Evolutionary conservation across 1,284 basidiomycete species (phyloP), one percentile per base, ranked within the genome.

Genomic region (Ganoderma boninense): DNA sequence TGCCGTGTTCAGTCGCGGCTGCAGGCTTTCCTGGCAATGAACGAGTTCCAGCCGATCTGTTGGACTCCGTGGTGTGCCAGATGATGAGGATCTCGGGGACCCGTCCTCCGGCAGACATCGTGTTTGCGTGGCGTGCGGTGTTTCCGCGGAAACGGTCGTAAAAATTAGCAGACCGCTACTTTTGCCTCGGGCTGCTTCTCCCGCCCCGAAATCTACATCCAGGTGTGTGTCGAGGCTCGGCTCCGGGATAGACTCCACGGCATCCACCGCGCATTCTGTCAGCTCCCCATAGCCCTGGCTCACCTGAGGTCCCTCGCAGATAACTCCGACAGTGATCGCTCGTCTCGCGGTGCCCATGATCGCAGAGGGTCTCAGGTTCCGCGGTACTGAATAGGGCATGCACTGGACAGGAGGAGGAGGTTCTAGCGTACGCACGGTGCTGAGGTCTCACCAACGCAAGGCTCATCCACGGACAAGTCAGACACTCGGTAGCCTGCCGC

Each of bases 381-480:
- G 61, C 65, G 69, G 57, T 66, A 70, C 67, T 74, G 54, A 70
- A 74, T 72, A 62, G 65, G 69, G 54, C 56, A 42, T 70, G 67
- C 65, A 66, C n/a, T n/a, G n/a, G n/a, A n/a, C n/a, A 64, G 26
- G 57, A 38, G 59, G 32, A 61, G 60, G 63, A 69, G 46, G 67
- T 74, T 74, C 73, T 72, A 72, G 73, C 59, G 69, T 68, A 60
- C 11, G 23, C 62, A 44, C 16, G 54, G 44, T 49, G n/a, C 35
- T 57, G 44, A 40, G 57, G 62, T 65, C 67, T 62, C 69, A 69
- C 42, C 64, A 54, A n/a, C 60, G 57, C 20, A 57, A 69, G 18
- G 59, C 59, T 67, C 64, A 18, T 52, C 56, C 57, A 62, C 65
- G 49, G 35, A 44, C 40, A 16, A 60, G 42, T 20, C 43, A 20